Percentiles rank a stretch among this genome's conserved stretches.
These are phyloP conservation scores for Cyclanthera cordifolia DNA, from an alignment of 306 rosid species.

Conservation along the genomic window DNA sequence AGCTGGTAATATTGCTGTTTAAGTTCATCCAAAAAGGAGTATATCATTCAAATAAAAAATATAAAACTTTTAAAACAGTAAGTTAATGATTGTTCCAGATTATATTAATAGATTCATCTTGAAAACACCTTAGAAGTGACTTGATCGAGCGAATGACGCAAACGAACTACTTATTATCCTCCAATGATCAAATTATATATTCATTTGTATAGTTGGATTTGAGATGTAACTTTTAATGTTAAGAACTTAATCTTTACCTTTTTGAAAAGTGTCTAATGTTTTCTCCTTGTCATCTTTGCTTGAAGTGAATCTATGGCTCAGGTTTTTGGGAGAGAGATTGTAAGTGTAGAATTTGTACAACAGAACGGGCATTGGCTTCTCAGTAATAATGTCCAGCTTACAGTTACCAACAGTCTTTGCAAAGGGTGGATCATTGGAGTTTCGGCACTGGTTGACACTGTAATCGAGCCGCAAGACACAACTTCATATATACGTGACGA, in stretches of 20 bases:
- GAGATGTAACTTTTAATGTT: neutral
- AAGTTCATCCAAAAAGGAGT: neutral
- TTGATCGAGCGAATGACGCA: neutral
- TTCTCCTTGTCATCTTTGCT: neutral
- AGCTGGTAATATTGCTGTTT: constrained; percentile 34
- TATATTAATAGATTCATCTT: neutral
- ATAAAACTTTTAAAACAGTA: neutral
- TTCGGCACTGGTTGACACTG: neutral
- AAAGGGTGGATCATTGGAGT: neutral
- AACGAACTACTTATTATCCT: neutral
- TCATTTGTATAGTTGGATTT: neutral
- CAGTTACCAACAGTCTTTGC: neutral
- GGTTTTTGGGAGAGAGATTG: constrained; percentile 21
- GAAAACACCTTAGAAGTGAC: neutral
- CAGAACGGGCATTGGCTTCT: constrained; percentile 38
- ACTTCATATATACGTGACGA: neutral
- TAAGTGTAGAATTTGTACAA: constrained; percentile 22
- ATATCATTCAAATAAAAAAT: neutral
- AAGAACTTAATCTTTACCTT: neutral
- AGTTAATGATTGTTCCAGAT: neutral
- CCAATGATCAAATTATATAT: neutral
- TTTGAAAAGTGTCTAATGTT: constrained; percentile 3
- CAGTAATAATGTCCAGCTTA: constrained; percentile 20
- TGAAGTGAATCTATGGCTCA: neutral
- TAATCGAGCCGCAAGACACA: constrained; percentile 1